Conservation (phyloP, 2,329 filamentous ascomycete species). For the Diaporthe sp. region DNA sequence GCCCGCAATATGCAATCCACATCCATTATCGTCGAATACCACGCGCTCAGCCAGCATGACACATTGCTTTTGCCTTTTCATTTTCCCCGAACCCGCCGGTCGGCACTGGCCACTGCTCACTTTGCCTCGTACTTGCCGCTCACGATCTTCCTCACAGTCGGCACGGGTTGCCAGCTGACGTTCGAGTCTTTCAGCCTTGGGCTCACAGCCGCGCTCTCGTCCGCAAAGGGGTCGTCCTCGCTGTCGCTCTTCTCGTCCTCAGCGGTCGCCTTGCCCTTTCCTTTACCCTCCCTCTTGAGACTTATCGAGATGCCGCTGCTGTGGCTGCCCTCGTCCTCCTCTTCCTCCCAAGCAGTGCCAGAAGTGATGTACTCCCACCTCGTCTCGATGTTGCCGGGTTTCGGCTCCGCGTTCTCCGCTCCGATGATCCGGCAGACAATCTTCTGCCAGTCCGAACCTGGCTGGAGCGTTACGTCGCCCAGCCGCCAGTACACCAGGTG, state of each 20-base stretch:
- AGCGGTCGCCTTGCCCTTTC: slow-evolving; percentile 65
- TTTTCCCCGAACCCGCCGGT: not conserved
- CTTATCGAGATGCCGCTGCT: slow-evolving; percentile 76
- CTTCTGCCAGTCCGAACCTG: slow-evolving; percentile 74
- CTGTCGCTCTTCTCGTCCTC: slow-evolving; percentile 52
- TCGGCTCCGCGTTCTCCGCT: slow-evolving; percentile 78
- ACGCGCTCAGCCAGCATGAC: not conserved
- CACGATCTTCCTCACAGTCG: slow-evolving; percentile 75
- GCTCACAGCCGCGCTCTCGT: slow-evolving; percentile 58
- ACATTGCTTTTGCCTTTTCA: slow-evolving; percentile 2
- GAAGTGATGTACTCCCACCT: slow-evolving; percentile 76
- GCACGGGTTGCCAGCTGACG: slow-evolving; percentile 75
- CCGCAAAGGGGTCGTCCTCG: slow-evolving; percentile 79
- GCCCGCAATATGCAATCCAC: slow-evolving; percentile 17
- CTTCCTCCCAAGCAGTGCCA: slow-evolving; percentile 36
- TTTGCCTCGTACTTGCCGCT: slow-evolving; percentile 81
- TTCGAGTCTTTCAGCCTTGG: slow-evolving; percentile 44
- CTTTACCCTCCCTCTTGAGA: slow-evolving; percentile 62
- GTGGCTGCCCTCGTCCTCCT: slow-evolving; percentile 58
- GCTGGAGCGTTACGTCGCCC: slow-evolving; percentile 75
- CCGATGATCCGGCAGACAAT: slow-evolving; percentile 85
- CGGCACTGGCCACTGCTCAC: slow-evolving; percentile 40
- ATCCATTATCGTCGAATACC: slow-evolving; percentile 26
- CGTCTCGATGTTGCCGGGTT: slow-evolving; percentile 84
- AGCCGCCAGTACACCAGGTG: slow-evolving; percentile 85